A percentile compares a stretch with the other conserved stretches of the same genome.
Evolutionary conservation across 2,329 filamentous ascomycete species (phyloP).

Genomic region (Epichloe glyceriae): DNA sequence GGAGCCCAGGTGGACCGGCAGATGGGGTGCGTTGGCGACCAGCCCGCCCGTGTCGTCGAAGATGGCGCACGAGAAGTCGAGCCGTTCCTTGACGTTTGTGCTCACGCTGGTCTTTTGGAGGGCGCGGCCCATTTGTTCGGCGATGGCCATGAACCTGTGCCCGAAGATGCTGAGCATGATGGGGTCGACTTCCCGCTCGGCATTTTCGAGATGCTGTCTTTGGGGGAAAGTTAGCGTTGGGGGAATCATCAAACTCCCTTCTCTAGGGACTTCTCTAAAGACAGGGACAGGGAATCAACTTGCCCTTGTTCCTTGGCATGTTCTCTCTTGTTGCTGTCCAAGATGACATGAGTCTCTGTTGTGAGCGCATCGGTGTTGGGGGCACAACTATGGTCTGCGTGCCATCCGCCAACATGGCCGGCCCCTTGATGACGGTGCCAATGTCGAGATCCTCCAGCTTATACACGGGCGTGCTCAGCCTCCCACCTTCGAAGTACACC

Average conservation of each 20-base stretch:
- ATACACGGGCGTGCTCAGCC: conserved; percentile 68
- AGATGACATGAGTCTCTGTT: conserved; percentile 77
- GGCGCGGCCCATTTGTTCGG: conserved; percentile 71
- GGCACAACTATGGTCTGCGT: conserved; percentile 85
- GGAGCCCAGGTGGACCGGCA: conserved; percentile 68
- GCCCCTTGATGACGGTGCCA: conserved; percentile 62
- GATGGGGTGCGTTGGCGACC: conserved; percentile 67
- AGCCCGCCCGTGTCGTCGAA: conserved; percentile 65
- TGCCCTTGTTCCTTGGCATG: conserved; percentile 21
- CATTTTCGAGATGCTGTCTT: conserved; percentile 9
- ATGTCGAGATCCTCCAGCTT: conserved; percentile 62
- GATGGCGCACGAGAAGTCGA: conserved; percentile 72
- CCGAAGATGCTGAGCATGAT: conserved; percentile 71
- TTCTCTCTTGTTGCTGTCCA: conserved; percentile 56
- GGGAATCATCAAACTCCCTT: neutral
- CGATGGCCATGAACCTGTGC: conserved; percentile 75
- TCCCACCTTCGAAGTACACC: conserved; percentile 77
- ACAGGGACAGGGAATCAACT: neutral
- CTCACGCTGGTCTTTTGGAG: conserved; percentile 71
- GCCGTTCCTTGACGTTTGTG: conserved; percentile 69
- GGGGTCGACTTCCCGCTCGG: conserved; percentile 43
- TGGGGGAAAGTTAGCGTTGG: neutral
- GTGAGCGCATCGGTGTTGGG: conserved; percentile 65
- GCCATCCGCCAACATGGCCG: conserved; percentile 75
- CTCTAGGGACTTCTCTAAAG: too few relatives aligned